These are phyloP conservation scores for Combretum micranthum DNA, from an alignment of 345 rosid genomes.

Conservation along the genomic window DNA sequence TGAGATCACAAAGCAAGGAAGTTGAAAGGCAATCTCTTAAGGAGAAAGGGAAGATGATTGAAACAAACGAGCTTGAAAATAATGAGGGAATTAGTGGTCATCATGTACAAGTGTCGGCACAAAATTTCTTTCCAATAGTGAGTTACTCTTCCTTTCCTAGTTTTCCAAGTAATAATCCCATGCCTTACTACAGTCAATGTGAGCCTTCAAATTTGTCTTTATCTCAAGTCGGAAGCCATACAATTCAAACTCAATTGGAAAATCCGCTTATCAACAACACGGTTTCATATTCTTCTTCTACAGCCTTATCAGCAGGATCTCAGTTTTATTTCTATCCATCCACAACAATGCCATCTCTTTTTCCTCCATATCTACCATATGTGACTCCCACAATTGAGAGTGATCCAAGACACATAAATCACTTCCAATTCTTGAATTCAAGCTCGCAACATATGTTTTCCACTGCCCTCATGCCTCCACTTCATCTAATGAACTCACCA, in stretches of 20 bases:
- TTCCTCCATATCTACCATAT: constrained; percentile 47
- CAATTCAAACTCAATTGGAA: constrained; percentile 41
- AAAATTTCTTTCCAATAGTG: constrained; percentile 34
- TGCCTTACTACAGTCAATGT: constrained; percentile 42
- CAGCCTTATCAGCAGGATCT: constrained; percentile 29
- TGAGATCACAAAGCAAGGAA: constrained; percentile 33
- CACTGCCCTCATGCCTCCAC: constrained; percentile 14
- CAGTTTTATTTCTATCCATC: constrained; percentile 61
- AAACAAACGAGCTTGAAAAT: constrained; percentile 25
- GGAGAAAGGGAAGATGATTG: constrained; percentile 70
- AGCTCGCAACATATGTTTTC: constrained; percentile 31
- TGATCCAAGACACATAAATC: constrained; percentile 27
- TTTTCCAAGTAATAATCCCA: constrained; percentile 22
- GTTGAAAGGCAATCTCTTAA: constrained; percentile 18
- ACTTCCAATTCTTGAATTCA: constrained; percentile 37
- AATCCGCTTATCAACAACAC: constrained; percentile 16
- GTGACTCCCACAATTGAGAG: constrained; percentile 20
- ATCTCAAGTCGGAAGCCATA: constrained; percentile 63
- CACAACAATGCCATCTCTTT: constrained; percentile 42
- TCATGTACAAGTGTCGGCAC: constrained; percentile 33
- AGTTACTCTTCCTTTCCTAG: constrained; percentile 28
- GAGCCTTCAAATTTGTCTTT: constrained; percentile 64
- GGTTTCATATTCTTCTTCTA: constrained; percentile 18
- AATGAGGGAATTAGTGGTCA: constrained; percentile 29
- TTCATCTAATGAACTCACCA: constrained; percentile 20